Evolutionary conservation across 129 eudicot species (phyloP).

Genomic region (Flaveria trinervia): DNA sequence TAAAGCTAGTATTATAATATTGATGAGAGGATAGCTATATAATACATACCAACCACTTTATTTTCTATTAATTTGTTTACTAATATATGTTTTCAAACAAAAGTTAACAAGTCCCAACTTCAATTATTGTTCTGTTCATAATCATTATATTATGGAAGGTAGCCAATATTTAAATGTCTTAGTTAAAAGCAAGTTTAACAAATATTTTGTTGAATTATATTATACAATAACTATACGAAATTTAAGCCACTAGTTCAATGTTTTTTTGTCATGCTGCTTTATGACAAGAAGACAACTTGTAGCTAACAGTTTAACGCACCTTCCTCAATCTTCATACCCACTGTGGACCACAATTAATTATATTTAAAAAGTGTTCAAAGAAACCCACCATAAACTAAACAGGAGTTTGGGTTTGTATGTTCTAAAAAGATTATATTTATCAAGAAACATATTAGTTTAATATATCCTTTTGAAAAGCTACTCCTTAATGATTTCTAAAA

Average conservation of each 20-base stretch:
- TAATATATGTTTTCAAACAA: neutral
- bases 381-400: too few species aligned
- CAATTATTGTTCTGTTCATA: neutral
- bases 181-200: constrained; percentile 12
- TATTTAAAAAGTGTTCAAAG: too few species aligned
- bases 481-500: too few species aligned
- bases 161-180: constrained; percentile 13
- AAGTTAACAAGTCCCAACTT: neutral
- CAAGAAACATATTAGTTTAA: too few species aligned
- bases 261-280: constrained; percentile 23
- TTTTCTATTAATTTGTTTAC: neutral
- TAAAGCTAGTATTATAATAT: too few species aligned
- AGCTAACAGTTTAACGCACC: neutral
- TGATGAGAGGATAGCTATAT: neutral
- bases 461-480: too few species aligned
- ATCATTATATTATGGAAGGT: constrained; percentile 12
- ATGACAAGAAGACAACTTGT: constrained; percentile 31
- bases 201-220: neutral
- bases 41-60: neutral
- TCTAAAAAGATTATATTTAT: too few species aligned
- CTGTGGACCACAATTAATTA: neutral
- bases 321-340: neutral
- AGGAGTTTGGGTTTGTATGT: too few species aligned
- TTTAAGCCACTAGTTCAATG: constrained; percentile 24
- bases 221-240: constrained; percentile 7